Percentiles rank a stretch among this genome's conserved stretches.
These are phyloP conservation scores for Myxozyma kluyveri DNA, from an alignment of 805 yeast genomes.

Conservation along the genomic window DNA sequence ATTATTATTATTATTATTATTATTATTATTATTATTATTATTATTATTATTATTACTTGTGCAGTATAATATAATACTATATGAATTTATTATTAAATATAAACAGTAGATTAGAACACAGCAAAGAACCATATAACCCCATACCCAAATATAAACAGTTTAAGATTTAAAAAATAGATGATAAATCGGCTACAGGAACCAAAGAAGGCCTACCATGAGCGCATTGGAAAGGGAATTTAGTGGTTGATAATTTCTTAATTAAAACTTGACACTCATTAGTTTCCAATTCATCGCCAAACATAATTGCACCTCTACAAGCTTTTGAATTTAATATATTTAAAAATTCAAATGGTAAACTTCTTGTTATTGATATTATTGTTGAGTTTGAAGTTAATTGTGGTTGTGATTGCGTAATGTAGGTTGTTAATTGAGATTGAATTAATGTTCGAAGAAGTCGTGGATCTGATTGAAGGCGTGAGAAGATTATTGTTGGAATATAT, in stretches of 20 bases:
- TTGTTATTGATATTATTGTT: background rate
- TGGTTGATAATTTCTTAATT: slow-evolving; percentile 44
- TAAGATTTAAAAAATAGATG: no score
- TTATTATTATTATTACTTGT: background rate
- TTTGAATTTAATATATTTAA: slow-evolving; percentile 51
- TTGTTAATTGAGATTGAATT: slow-evolving; percentile 8
- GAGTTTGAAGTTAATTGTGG: background rate
- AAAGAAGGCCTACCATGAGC: slow-evolving; percentile 84
- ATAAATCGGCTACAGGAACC: slow-evolving; percentile 48
- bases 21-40: no score
- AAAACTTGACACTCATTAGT: slow-evolving; percentile 46
- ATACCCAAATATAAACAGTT: no score
- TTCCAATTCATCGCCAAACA: slow-evolving; percentile 61
- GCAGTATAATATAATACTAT: no score
- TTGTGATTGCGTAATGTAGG: slow-evolving; percentile 10
- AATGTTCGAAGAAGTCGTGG: slow-evolving; percentile 8
- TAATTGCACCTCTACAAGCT: slow-evolving; percentile 48
- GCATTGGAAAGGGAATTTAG: slow-evolving; percentile 69
- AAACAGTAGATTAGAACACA: no score
- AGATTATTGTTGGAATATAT: slow-evolving; percentile 48
- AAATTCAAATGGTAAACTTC: slow-evolving; percentile 21
- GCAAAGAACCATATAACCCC: no score
- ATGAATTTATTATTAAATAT: no score
- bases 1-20: no score
- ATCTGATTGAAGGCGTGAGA: slow-evolving; percentile 34